Base-by-base conservation (phyloP, 306 rosid genomes). In the Quillaja saponaria region DNA sequence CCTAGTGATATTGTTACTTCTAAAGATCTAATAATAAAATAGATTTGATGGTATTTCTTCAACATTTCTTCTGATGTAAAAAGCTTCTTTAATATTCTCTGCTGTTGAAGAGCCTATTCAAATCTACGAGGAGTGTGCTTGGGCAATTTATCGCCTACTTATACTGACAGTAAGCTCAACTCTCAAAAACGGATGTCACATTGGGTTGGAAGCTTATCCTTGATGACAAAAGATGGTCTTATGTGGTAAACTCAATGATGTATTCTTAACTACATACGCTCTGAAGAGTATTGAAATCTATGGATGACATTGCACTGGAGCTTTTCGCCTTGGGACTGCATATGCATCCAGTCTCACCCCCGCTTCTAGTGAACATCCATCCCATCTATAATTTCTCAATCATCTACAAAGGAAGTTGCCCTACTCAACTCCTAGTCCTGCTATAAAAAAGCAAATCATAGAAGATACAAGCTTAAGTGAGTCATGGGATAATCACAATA, bases 321-420 rank as follows among this genome's bases (percentile, higher is more conserved):
- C 71, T 82, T 39, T 62, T 34, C 18, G 77, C 14, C 80, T 65
- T 81, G 20, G 68, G 72, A 76, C 86, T 88, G 82, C 80, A 72
- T n/a, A 75, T 68, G 21, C 49, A 84, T 49, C 68, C 69, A 40
- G 85, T 55, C 87, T 88, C 92, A 1, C 87, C 91, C 12, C 91
- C 81, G 77, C 95, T 72, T 74, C 84, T 59, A 3, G 89, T 85
- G 6, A 80, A 28, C 13, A 82, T 72, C 56, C 75, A 83, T 71
- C 53, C 75, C 90, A 64, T 85, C 86, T 5, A 85, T 64, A 66
- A 85, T 70, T 81, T 88, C 90, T 54, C 80, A 87, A 61, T 71
- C 83, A 11, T 78, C 77, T 45, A 79, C 74, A 20, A 85, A 82
- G 25, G 87, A 88, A 66, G 82, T 59, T 53, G 82, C 47, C 60